Percentiles rank a stretch among this genome's conserved stretches.
Evolutionary conservation across 371 early-diverging fungal genomes (phyloP).

Genomic region (Mortierella sp.): DNA sequence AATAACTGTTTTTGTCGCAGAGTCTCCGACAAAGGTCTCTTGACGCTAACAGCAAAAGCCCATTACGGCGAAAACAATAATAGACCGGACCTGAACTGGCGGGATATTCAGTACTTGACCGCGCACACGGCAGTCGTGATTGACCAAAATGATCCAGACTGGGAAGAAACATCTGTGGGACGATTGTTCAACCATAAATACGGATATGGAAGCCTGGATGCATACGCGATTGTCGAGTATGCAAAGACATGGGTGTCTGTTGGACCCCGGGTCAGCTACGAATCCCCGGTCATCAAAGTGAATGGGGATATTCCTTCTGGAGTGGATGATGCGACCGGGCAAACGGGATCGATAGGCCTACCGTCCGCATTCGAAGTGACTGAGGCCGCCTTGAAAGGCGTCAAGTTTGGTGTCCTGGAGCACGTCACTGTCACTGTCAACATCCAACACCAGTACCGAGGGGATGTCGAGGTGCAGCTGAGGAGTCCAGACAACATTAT

Average conservation of each 20-base stretch:
- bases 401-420: constrained; percentile 73
- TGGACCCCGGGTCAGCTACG: constrained; percentile 70
- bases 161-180: constrained; percentile 70
- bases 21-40: constrained; percentile 62
- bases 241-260: constrained; percentile 78
- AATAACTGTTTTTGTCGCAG: neutral
- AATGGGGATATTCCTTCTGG: constrained; percentile 73
- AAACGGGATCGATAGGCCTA: constrained; percentile 65
- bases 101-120: constrained; percentile 88
- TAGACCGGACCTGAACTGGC: constrained; percentile 90
- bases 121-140: constrained; percentile 85
- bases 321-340: constrained; percentile 64
- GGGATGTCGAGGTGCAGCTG: constrained; percentile 84
- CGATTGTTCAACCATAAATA: constrained; percentile 90
- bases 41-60: no score
- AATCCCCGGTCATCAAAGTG: constrained; percentile 56
- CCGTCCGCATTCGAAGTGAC: constrained; percentile 56
- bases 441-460: constrained; percentile 81
- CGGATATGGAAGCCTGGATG: constrained; percentile 92
- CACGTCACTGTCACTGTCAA: constrained; percentile 87
- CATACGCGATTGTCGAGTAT: constrained; percentile 80
- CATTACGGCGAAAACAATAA: no score
- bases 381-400: constrained; percentile 56
- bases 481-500: constrained; percentile 75
- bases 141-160: constrained; percentile 68